phyloP scores from a whole-genome alignment of 2,329 filamentous ascomycete species.

The Emericellopsis atlantica region DNA sequence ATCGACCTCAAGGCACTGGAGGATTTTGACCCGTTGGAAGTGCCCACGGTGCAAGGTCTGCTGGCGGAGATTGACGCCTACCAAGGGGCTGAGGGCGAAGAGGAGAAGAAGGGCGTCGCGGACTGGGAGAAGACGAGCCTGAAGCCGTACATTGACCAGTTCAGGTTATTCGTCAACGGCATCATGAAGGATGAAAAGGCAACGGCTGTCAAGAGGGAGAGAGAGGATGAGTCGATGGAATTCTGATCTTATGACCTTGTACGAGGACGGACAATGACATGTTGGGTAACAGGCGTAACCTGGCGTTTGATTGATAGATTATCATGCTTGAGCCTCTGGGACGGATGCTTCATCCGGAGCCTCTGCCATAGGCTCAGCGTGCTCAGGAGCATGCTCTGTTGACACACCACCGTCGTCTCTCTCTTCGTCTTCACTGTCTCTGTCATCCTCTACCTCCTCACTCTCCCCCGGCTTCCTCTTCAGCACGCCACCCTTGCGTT shows the following conservation, averaged over 20 bases:
- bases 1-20: slow-evolving; percentile 67
- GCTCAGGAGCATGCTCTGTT: slow-evolving; percentile 8
- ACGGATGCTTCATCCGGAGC: neutral
- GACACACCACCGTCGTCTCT: slow-evolving; percentile 15
- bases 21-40: slow-evolving; percentile 72
- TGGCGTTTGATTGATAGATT: neutral
- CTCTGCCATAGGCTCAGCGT: slow-evolving; percentile 3
- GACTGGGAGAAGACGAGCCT: slow-evolving; percentile 98
- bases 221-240: slow-evolving; percentile 39
- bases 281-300: no score
- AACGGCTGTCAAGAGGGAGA: slow-evolving; percentile 39
- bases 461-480: slow-evolving; percentile 17
- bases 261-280: neutral
- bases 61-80: slow-evolving; percentile 80
- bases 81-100: slow-evolving; percentile 34
- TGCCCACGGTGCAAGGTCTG: slow-evolving; percentile 80
- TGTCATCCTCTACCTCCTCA: slow-evolving; percentile 7
- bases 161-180: slow-evolving; percentile 65
- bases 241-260: slow-evolving; percentile 24
- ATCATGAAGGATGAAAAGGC: slow-evolving; percentile 67
- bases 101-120: slow-evolving; percentile 34
- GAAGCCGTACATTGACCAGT: slow-evolving; percentile 85
- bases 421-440: slow-evolving; percentile 10
- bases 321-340: no score
- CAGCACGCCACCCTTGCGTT: slow-evolving; percentile 70